phyloP scores from a whole-genome alignment of 108 stramenopile species.

The Asterionellopsis glacialis region DNA sequence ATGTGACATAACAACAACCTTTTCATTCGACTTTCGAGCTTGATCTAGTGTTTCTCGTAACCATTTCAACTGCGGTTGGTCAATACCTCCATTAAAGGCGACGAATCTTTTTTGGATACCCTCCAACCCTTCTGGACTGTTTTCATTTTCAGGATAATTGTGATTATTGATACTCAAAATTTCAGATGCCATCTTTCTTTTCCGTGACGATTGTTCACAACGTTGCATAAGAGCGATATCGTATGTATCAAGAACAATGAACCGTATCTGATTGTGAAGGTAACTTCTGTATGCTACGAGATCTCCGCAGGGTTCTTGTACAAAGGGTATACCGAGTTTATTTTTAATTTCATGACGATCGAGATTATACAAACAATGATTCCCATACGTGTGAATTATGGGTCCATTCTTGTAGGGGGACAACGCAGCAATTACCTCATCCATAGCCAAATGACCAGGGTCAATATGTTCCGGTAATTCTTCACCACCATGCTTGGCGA shows the following conservation, averaged over 20 bases:
- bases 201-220: conserved; percentile 36
- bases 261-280: conserved; percentile 27
- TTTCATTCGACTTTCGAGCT: conserved; percentile 37
- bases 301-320: conserved; percentile 41
- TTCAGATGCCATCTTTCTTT: conserved; percentile 45
- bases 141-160: conserved; percentile 61
- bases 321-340: conserved; percentile 67
- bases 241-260: conserved; percentile 70
- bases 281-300: conserved; percentile 35
- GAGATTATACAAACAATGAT: conserved; percentile 87
- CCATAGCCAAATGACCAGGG: conserved; percentile 37
- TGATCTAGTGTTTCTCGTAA: conserved; percentile 39
- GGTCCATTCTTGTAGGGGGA: conserved; percentile 39
- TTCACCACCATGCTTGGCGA: conserved; percentile 28
- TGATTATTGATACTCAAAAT: conserved; percentile 57
- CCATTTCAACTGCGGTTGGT: conserved; percentile 64
- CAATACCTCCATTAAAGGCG: conserved; percentile 79
- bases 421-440: conserved; percentile 58
- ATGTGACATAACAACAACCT: conserved; percentile 66
- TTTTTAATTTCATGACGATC: conserved; percentile 39
- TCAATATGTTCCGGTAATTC: conserved; percentile 14
- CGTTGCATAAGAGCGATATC: conserved; percentile 64
- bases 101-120: conserved; percentile 68
- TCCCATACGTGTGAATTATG: conserved; percentile 81
- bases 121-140: conserved; percentile 69